These are phyloP conservation scores for Blastobotrys ciferrii DNA, from an alignment of 1,139 yeast genomes.

Conservation along the genomic window DNA sequence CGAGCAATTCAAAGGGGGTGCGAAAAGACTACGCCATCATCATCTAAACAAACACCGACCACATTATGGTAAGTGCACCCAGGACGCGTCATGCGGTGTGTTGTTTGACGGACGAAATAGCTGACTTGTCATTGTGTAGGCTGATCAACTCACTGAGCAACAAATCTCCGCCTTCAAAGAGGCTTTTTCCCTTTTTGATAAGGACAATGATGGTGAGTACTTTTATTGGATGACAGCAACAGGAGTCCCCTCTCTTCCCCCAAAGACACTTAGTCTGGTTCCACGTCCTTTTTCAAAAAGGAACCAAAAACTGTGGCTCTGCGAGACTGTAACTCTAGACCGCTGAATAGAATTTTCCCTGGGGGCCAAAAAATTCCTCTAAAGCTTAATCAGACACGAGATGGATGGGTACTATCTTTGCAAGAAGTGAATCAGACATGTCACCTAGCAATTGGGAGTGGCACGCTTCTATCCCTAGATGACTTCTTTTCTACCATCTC, in stretches of 20 bases:
- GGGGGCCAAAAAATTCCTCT: no score
- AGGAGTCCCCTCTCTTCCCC: no score
- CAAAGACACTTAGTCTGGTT: no score
- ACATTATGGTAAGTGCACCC: conserved; percentile 1
- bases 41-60: conserved; percentile 7
- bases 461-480: no score
- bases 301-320: neutral
- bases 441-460: no score
- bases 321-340: neutral
- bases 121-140: conserved; percentile 34
- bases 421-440: no score
- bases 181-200: conserved; percentile 94
- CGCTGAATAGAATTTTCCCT: no score
- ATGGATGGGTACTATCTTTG: neutral
- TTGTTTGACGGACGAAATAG: neutral
- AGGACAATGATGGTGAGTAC: conserved; percentile 81
- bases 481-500: no score
- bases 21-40: conserved; percentile 4
- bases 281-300: neutral
- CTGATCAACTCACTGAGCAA: conserved; percentile 89
- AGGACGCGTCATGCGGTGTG: neutral
- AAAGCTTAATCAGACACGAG: neutral
- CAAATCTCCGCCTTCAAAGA: conserved; percentile 97
- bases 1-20: neutral
- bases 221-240: conserved; percentile 17